phyloP scores from a whole-genome alignment of 805 yeast genomes.

The Cyberlindnera mrakii region DNA sequence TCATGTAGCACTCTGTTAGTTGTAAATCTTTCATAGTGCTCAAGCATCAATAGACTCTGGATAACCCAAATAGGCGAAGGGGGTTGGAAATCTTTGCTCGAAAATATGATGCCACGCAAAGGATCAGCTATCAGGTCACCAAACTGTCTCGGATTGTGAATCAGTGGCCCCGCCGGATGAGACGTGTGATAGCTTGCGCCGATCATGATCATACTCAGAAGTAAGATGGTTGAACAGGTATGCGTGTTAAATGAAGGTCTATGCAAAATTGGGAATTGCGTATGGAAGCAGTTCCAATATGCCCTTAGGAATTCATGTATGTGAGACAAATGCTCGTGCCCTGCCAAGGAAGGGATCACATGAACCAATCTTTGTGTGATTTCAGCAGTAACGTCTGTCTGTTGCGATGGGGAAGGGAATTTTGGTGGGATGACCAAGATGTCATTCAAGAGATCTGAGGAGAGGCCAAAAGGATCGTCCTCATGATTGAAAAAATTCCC shows the following conservation, averaged over 20 bases:
- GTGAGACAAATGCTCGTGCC: slow-evolving; percentile 17
- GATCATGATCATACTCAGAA: slow-evolving; percentile 44
- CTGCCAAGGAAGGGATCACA: slow-evolving; percentile 18
- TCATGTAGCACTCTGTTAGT: slow-evolving; percentile 68
- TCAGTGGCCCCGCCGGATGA: slow-evolving; percentile 13
- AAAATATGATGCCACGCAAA: slow-evolving; percentile 62
- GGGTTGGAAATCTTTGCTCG: slow-evolving; percentile 65
- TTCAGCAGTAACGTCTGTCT: slow-evolving; percentile 22
- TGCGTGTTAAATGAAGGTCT: slow-evolving; percentile 48
- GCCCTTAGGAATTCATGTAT: slow-evolving; percentile 22
- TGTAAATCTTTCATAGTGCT: slow-evolving; percentile 72
- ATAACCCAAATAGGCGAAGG: slow-evolving; percentile 75
- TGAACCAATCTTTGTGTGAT: slow-evolving; percentile 11
- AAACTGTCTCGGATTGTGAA: slow-evolving; percentile 18
- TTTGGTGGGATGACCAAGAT: slow-evolving; percentile 25
- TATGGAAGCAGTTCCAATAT: slow-evolving; percentile 24
- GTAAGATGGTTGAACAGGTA: slow-evolving; percentile 43
- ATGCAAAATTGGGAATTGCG: slow-evolving; percentile 45
- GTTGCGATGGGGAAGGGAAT: slow-evolving; percentile 25
- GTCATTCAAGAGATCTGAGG: slow-evolving; percentile 22
- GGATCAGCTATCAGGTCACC: slow-evolving; percentile 38
- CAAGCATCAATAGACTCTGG: slow-evolving; percentile 68
- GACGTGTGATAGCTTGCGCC: slow-evolving; percentile 22
- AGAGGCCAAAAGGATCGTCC: slow-evolving; percentile 26
- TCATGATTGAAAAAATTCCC: slow-evolving; percentile 25